These are phyloP conservation scores for Lepiota brunneoincarnata DNA, from an alignment of 768 basidiomycete species.

Conservation along the genomic window DNA sequence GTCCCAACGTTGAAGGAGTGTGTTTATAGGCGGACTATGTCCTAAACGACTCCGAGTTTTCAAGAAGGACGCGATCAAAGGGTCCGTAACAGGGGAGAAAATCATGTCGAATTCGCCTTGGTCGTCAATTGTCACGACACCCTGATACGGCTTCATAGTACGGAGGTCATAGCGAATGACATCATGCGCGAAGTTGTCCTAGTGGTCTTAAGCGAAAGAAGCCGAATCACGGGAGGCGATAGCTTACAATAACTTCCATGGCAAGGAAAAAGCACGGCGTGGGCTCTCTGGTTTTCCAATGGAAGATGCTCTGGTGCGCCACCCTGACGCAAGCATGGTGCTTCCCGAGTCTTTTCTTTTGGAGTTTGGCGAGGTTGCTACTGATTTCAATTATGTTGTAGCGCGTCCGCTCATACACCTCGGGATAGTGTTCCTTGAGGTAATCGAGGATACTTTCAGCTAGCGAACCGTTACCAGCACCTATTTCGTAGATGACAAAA, in stretches of 20 bases:
- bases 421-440: conserved; percentile 73
- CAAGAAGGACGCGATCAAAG: conserved; percentile 78
- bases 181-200: conserved; percentile 98
- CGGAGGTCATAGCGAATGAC: conserved; percentile 85
- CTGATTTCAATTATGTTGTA: conserved; percentile 98
- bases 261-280: conserved; percentile 93
- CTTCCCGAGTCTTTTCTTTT: conserved; percentile 60
- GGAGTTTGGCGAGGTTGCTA: conserved; percentile 67
- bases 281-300: conserved; percentile 71
- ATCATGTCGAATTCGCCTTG: conserved; percentile 81
- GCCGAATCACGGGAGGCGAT: not conserved
- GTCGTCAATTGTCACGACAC: conserved; percentile 72
- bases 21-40: conserved; percentile 57
- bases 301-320: conserved; percentile 78
- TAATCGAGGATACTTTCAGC: conserved; percentile 86
- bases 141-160: conserved; percentile 82
- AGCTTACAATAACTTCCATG: conserved; percentile 89
- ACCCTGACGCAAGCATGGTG: conserved; percentile 69
- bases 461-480: conserved; percentile 95
- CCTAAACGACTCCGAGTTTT: conserved; percentile 57
- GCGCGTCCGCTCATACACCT: conserved; percentile 88
- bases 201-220: conserved; percentile 4
- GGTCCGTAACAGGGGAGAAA: conserved; percentile 83
- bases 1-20: conserved; percentile 50
- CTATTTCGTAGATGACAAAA: conserved; percentile 94